phyloP scores from a whole-genome alignment of 2,329 filamentous ascomycete genomes.

The Calonectria hawksworthii region DNA sequence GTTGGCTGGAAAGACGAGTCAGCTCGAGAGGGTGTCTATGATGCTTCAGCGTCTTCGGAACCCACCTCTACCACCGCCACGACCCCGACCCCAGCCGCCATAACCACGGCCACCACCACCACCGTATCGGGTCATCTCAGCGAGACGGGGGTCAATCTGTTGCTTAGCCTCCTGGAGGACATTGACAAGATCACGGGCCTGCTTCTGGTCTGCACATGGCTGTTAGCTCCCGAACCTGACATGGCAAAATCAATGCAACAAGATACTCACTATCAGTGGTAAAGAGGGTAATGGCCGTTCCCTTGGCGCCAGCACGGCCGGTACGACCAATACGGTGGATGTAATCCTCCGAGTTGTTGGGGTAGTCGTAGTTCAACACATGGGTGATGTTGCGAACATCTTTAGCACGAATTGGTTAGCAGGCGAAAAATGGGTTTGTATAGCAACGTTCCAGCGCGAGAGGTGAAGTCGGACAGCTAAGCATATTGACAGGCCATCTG shows the following conservation, averaged over 20 bases:
- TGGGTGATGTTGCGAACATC: slow-evolving; percentile 99
- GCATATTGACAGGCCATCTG: slow-evolving; percentile 63
- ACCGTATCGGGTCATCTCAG: slow-evolving; percentile 95
- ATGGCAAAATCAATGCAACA: background rate
- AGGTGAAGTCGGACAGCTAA: slow-evolving; percentile 60
- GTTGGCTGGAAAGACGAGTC: slow-evolving; percentile 56
- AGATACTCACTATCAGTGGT: slow-evolving; percentile 96
- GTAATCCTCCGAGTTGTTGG: slow-evolving; percentile 99
- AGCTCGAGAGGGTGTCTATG: slow-evolving; percentile 51
- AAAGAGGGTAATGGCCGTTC: slow-evolving; percentile 98
- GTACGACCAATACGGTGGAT: slow-evolving; percentile 98
- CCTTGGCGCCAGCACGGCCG: slow-evolving; percentile 92
- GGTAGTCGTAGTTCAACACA: slow-evolving; percentile 99
- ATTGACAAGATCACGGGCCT: slow-evolving; percentile 95
- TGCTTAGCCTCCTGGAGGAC: slow-evolving; percentile 98
- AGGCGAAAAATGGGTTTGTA: slow-evolving; percentile 66
- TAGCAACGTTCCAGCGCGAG: slow-evolving; percentile 75
- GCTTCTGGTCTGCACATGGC: slow-evolving; percentile 79
- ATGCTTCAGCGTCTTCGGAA: slow-evolving; percentile 53
- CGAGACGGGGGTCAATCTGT: slow-evolving; percentile 94
- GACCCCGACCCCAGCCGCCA: slow-evolving; percentile 79
- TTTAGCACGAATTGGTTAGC: slow-evolving; percentile 86
- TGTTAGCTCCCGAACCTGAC: slow-evolving; percentile 50
- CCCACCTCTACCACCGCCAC: slow-evolving; percentile 67
- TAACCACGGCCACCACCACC: slow-evolving; percentile 84